Evolutionary conservation across 371 early-diverging fungal genomes (phyloP), one percentile per base, ranked within the genome.

Genomic region (Blakeslea trispora): DNA sequence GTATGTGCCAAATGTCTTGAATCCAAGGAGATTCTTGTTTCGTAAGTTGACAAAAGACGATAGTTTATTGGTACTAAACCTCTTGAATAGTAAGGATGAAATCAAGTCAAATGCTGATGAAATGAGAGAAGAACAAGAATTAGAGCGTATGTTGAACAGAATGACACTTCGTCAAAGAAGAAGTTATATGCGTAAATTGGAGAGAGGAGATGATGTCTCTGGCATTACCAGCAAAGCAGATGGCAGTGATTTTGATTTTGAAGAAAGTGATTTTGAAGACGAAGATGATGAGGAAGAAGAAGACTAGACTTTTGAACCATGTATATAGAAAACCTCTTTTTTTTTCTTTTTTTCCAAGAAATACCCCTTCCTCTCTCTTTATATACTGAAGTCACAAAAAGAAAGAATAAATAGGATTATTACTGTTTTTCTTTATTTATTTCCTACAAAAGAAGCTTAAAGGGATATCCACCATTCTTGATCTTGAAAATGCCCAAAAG

Each of bases 1-100:
- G 93, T 94, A 23, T 98, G 97, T 59, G 97, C 96, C 10, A 97
- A 97, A 71, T 98, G 97, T 72, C 77, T 86, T 60, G 86, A 91
- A 66, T 68, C 72, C 13, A 77, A 82, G 34, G 88, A 92, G 44
- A 90, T 95, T 42, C 66, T 89, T 35, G 72, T 75, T 35, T 70
- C 68, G 81, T 81, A 77, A 61, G 64, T 42, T n/a, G n/a, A n/a
- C n/a, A n/a, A n/a, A n/a, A n/a, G n/a, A n/a, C n/a, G n/a, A n/a
- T n/a, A n/a, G n/a, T n/a, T n/a, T n/a, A n/a, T n/a, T n/a, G n/a
- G n/a, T n/a, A n/a, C n/a, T n/a, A n/a, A n/a, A n/a, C n/a, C n/a
- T n/a, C n/a, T n/a, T n/a, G n/a, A n/a, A 59, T 49, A 81, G 79
- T 61, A 69, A 80, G 71, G 49, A 74, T 57, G 72, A 85, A 56